Evolutionary conservation across 495 filamentous ascomycete species (phyloP).

Genomic region (Aspergillus heteromorphus): DNA sequence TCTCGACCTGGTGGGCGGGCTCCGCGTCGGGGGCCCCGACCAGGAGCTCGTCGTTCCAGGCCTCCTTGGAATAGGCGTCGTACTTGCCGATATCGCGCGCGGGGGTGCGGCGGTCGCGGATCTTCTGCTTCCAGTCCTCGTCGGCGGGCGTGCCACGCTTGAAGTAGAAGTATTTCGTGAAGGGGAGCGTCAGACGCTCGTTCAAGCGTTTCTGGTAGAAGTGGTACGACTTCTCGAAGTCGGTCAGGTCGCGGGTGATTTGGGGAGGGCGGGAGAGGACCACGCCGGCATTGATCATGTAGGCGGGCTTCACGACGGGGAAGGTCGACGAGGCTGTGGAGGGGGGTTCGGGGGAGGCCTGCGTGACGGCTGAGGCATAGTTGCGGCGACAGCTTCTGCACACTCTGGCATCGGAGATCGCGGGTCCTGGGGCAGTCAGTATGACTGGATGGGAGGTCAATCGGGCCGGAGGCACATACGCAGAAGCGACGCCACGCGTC

Average conservation of each 20-base stretch:
- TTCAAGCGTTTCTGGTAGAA: slow-evolving; percentile 97
- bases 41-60: slow-evolving; percentile 91
- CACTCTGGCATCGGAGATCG: slow-evolving; percentile 38
- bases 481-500: slow-evolving; percentile 39
- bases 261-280: slow-evolving; percentile 85
- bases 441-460: neutral
- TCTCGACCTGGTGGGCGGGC: slow-evolving; percentile 55
- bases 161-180: slow-evolving; percentile 92
- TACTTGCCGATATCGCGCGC: slow-evolving; percentile 84
- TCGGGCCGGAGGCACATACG: slow-evolving; percentile 24
- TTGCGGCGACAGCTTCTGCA: slow-evolving; percentile 49
- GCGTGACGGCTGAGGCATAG: slow-evolving; percentile 39
- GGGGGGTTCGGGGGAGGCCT: slow-evolving; percentile 27
- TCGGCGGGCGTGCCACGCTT: slow-evolving; percentile 81
- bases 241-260: slow-evolving; percentile 73
- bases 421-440: slow-evolving; percentile 30
- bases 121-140: slow-evolving; percentile 86
- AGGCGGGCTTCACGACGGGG: slow-evolving; percentile 40
- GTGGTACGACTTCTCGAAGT: slow-evolving; percentile 88
- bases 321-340: slow-evolving; percentile 24
- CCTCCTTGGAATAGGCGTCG: slow-evolving; percentile 67
- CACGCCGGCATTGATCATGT: slow-evolving; percentile 70
- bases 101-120: slow-evolving; percentile 64
- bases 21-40: slow-evolving; percentile 60
- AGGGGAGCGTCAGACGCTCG: slow-evolving; percentile 84